Evolutionary conservation across 2,329 filamentous ascomycete species (phyloP), one percentile per base, ranked within the genome.

Genomic region (Botrytis paeoniae): DNA sequence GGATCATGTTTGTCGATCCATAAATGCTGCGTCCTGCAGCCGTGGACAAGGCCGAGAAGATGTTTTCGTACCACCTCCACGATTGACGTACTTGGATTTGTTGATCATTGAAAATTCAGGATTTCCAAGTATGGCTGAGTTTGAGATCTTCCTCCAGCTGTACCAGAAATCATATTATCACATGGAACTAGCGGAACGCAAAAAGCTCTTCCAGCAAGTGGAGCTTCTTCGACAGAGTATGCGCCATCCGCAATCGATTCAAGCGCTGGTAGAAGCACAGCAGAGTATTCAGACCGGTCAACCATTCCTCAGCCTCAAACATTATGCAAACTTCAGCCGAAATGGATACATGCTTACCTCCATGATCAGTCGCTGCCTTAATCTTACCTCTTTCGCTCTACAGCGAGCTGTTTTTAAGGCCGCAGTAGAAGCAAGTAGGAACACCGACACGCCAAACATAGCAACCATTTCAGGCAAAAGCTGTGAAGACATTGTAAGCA

Each of bases 61-160:
- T 62, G 25, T 39, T 41, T 62, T 41, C 12, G 37, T 29, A 41
- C 25, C 60, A 62, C 37, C 60, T 62, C 60, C 37, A 41, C 60
- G 37, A 39, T 61, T 41, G 60, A 62, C 60, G 9, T 14, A 35
- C 20, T n/a, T 51, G 29, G 63, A 65, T 65, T 25, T 48, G 6
- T 48, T 65, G 41, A 65, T 51, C 6, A 48, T 35, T 10, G 63
- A 18, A 25, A 65, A 65, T 65, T 65, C 63, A 4, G 41, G 29
- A 35, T 65, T 65, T 65, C 41, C 41, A 48, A 65, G n/a, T 48
- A 35, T 65, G n/a, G 41, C 18, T 12, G 62, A 65, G 22, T 65
- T 65, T 35, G 62, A 65, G 20, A 22, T 45, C 29, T 65, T 65
- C 32, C 29, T 45, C 41, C n/a, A 65, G 41, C 41, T 65, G 41